Evolutionary conservation across 2,329 filamentous ascomycete species (phyloP), one percentile per base, ranked within the genome.

Genomic region (Tolypocladium amazonense): DNA sequence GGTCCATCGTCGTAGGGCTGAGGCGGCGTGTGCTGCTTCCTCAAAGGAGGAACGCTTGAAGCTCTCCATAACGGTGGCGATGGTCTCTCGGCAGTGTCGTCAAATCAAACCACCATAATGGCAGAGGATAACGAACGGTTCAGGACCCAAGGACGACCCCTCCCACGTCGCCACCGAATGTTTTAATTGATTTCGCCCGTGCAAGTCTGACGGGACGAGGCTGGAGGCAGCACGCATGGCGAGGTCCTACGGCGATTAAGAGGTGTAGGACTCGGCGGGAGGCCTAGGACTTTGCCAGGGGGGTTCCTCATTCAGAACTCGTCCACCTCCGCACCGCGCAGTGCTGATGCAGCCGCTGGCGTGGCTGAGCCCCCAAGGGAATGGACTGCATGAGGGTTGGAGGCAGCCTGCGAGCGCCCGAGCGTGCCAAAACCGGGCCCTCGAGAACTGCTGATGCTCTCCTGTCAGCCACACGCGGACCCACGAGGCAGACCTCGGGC

Each of bases 21-120:
- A n/a, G n/a, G n/a, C n/a, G n/a, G n/a, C n/a, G 35, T 56, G 56
- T 43, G 60, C 55, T 15, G 58, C n/a, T 18, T 65, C 62, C 41
- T 64, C 64, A 38, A 62, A 58, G 41, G 63, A 63, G 27, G 53
- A 62, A 8, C 56, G 60, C 56, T 38, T 58, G 27, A 56, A 41
- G 25, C 23, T 54, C 9, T 63, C 59, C 61, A 65, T 65, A 15
- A 35, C 58, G 35, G 41, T 47, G 37, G 41, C 37, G 43, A 20
- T n/a, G 52, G 15, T 15, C 25, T 14, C 25, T 30, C 45, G 15
- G 15, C 47, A 12, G 27, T 3, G 27, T 52, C 7, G 15, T 52
- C 47, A 14, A 33, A 33, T 52, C 47, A 52, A 35, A 35, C 30
- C 14, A 53, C 8, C 27, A 23, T 35, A 35, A n/a, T n/a, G 2